Evolutionary conservation across 2,329 filamentous ascomycete genomes (phyloP), one percentile per base, ranked within the genome.

Genomic region (Fusarium euwallaceae): DNA sequence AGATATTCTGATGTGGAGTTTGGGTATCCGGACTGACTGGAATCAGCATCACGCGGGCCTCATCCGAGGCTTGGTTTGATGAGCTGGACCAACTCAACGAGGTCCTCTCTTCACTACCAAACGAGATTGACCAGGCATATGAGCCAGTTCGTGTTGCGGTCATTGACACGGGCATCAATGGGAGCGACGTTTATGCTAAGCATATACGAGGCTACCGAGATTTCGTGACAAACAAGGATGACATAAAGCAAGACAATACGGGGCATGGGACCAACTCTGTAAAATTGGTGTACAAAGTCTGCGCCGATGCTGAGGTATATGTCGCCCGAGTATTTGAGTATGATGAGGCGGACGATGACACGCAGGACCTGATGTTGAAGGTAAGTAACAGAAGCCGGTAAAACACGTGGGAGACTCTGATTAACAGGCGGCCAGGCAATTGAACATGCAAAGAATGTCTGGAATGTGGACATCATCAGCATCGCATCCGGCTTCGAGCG

Each of bases 401-500:
- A n/a, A 29, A 29, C 2, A 12, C 2, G 4, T 29, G 24, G 29
- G 6, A 3, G 16, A n/a, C 22, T 27, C 14, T 29, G 6, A 12
- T n/a, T 17, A 16, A 32, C 14, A 39, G 20, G 12, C 8, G 3
- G 5, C 0, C 55, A 70, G 67, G 67, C 67, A 6, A 67, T 67
- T 0, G 14, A 59, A 2, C 24, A 71, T 55, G 62, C 69, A 16
- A 37, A 61, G 14, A 36, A 65, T 11, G 16, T 29, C 9, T 69
- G 62, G 69, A n/a, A 71, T 4, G 66, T 27, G 5, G 62, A 71
- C 27, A 55, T 71, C n/a, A 69, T 71, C 36, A 63, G 48, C 1
- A 71, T 71, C 1, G 62, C 69, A 8, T 71, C 61, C 1, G 69
- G 69, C 9, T 71, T 71, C 20, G 62, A 71, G 16, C 8, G 16